Percentiles rank a stretch among this genome's conserved stretches.
These are phyloP conservation scores for Echium plantagineum DNA, from an alignment of 257 asterid species.

Conservation along the genomic window DNA sequence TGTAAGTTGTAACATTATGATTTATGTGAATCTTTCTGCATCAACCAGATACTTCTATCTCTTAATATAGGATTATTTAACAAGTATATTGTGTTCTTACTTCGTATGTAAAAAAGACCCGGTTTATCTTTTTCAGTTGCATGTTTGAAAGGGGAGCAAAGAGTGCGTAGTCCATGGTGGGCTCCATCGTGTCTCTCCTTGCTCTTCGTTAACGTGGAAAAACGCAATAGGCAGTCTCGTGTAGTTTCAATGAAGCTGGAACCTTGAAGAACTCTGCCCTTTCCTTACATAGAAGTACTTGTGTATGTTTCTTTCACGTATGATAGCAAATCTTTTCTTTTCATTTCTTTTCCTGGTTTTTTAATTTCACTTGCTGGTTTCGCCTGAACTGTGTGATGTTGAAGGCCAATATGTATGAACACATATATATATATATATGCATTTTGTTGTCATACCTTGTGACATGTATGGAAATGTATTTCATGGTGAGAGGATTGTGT, in stretches of 20 bases:
- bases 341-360: no score
- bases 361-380: no score
- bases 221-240: conserved; percentile 81
- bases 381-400: background rate
- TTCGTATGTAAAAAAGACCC: background rate
- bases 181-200: conserved; percentile 73
- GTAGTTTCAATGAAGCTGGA: conserved; percentile 96
- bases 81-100: no score
- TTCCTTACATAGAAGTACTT: conserved; percentile 12
- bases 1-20: no score
- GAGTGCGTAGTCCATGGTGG: conserved; percentile 93
- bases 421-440: background rate
- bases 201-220: conserved; percentile 57
- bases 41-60: background rate
- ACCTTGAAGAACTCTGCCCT: conserved; percentile 35
- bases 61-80: background rate
- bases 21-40: background rate
- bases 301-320: background rate
- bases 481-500: background rate
- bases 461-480: background rate
- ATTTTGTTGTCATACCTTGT: background rate
- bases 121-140: conserved; percentile 41
- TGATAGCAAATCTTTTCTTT: background rate
- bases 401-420: background rate
- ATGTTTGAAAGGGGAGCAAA: conserved; percentile 98